Conservation (phyloP, 192 early-diverging fungal species). For the Coemansia sp. region DNA sequence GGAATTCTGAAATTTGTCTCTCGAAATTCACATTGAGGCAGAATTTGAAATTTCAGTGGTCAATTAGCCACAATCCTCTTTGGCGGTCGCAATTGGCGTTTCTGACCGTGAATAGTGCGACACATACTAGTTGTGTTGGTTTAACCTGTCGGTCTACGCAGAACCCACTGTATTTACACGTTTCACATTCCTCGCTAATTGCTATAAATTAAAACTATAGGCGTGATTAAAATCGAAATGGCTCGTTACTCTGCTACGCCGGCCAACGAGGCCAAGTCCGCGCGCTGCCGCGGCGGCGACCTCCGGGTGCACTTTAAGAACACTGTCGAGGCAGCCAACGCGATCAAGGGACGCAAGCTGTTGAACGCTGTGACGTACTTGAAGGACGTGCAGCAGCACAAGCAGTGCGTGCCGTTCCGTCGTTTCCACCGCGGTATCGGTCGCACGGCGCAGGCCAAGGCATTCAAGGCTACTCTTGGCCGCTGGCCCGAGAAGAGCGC, state of each 20-base stretch:
- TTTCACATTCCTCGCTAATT: no score
- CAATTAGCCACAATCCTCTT: no score
- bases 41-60: not conserved
- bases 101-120: not conserved
- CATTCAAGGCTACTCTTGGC: slow-evolving; percentile 75
- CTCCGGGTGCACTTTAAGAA: slow-evolving; percentile 98
- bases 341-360: slow-evolving; percentile 90
- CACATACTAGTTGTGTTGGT: not conserved
- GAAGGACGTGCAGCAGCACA: slow-evolving; percentile 92
- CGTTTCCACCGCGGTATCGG: slow-evolving; percentile 96
- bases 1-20: not conserved
- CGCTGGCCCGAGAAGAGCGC: slow-evolving; percentile 98
- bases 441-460: slow-evolving; percentile 96
- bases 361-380: slow-evolving; percentile 89
- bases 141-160: not conserved
- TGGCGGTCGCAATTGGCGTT: no score
- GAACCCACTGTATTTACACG: no score
- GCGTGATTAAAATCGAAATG: slow-evolving; percentile 39
- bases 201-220: no score
- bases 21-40: slow-evolving; percentile 1
- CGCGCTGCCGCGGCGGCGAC: slow-evolving; percentile 88
- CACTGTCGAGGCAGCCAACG: slow-evolving; percentile 93
- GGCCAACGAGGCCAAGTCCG: slow-evolving; percentile 77
- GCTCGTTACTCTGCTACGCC: slow-evolving; percentile 83
- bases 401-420: slow-evolving; percentile 96